Conservation (phyloP, 148 eudicot genomes). For the Vaccinium darrowii region DNA sequence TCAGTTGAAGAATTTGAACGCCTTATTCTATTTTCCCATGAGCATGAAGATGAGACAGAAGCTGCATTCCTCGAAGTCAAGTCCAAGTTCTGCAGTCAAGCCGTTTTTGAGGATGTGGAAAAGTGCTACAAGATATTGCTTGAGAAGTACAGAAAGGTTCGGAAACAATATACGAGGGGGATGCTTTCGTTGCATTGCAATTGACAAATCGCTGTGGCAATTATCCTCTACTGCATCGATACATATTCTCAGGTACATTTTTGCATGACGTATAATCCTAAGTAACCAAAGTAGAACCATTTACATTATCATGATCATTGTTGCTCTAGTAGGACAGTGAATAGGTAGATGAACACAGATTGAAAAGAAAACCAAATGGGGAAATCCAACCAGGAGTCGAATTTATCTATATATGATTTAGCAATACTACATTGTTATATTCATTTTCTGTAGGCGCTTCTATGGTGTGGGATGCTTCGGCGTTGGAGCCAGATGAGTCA, state of each 20-base stretch:
- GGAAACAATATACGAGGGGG: slow-evolving; percentile 58
- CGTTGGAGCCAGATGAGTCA: slow-evolving; percentile 54
- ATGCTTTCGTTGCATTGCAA: slow-evolving; percentile 68
- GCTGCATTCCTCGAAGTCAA: slow-evolving; percentile 47
- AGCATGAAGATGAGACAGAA: slow-evolving; percentile 37
- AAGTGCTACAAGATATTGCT: slow-evolving; percentile 39
- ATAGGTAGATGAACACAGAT: background rate
- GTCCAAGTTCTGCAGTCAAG: slow-evolving; percentile 58
- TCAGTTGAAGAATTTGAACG: slow-evolving; percentile 14
- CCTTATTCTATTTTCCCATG: slow-evolving; percentile 24
- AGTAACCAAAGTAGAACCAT: background rate
- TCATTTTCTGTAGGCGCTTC: background rate
- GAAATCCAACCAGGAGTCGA: background rate
- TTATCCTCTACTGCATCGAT: background rate
- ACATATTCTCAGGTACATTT: background rate
- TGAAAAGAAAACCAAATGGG: background rate
- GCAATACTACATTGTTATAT: background rate
- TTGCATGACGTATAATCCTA: background rate
- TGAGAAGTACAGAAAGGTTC: slow-evolving; percentile 52
- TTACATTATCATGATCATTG: background rate
- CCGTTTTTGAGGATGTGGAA: slow-evolving; percentile 49
- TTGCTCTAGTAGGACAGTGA: background rate
- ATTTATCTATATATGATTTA: background rate
- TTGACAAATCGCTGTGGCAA: background rate
- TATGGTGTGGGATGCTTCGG: slow-evolving; percentile 54